Evolutionary conservation across 169 alveolate genomes (phyloP).

Genomic region (Theileria equi): DNA sequence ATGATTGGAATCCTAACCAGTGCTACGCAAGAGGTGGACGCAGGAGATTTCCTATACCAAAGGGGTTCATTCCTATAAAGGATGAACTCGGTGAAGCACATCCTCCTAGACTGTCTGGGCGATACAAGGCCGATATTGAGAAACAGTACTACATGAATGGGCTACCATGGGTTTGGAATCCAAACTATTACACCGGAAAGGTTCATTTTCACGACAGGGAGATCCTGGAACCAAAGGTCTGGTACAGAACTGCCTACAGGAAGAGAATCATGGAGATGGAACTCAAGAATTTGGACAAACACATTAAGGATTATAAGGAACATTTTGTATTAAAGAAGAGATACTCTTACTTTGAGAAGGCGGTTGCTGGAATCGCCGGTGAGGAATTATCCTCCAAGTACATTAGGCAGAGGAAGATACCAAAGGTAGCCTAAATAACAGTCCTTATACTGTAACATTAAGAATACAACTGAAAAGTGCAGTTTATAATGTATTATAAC

Average conservation of each 20-base stretch:
- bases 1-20: constrained; percentile 76
- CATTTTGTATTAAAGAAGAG: constrained; percentile 67
- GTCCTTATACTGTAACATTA: neutral
- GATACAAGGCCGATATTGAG: constrained; percentile 81
- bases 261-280: constrained; percentile 51
- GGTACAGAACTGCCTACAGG: constrained; percentile 78
- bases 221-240: constrained; percentile 77
- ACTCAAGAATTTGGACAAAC: constrained; percentile 46
- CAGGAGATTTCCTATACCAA: constrained; percentile 76
- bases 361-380: constrained; percentile 79
- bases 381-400: constrained; percentile 81
- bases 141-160: constrained; percentile 80
- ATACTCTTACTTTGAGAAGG: constrained; percentile 77
- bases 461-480: neutral
- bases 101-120: constrained; percentile 73
- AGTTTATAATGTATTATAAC: too few relatives aligned
- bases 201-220: constrained; percentile 80
- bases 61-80: constrained; percentile 75
- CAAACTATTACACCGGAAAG: constrained; percentile 71
- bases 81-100: constrained; percentile 87
- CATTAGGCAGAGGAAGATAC: constrained; percentile 74
- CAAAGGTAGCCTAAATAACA: constrained; percentile 43
- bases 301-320: constrained; percentile 59
- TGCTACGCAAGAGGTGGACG: constrained; percentile 83
- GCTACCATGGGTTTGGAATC: constrained; percentile 86